A percentile compares a stretch with the other conserved stretches of the same genome.
These are phyloP conservation scores for Xylariaceae sp. DNA, from an alignment of 2,329 filamentous ascomycete species.

Conservation along the genomic window DNA sequence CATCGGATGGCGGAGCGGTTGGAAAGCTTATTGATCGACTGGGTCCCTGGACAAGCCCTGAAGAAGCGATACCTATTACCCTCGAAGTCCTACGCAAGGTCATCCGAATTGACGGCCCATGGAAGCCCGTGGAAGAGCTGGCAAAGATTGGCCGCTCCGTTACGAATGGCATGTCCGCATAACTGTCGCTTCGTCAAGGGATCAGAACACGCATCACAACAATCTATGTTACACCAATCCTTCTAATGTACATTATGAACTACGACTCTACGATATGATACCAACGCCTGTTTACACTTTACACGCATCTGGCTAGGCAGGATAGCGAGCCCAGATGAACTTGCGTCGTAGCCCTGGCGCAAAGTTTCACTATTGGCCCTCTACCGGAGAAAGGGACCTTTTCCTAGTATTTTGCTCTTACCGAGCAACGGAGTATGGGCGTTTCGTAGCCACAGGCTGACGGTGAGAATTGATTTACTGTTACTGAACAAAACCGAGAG, in stretches of 20 bases:
- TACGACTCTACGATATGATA: constrained; percentile 37
- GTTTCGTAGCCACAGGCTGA: constrained; percentile 7
- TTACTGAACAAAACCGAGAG: constrained; percentile 13
- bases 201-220: constrained; percentile 4
- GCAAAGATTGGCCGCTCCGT: constrained; percentile 29
- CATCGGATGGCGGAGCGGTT: constrained; percentile 37
- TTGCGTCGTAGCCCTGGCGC: constrained; percentile 1
- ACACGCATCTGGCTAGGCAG: constrained; percentile 12
- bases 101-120: constrained; percentile 34
- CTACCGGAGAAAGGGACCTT: not conserved
- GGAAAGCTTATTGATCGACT: constrained; percentile 42
- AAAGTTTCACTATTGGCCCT: constrained; percentile 1
- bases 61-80: constrained; percentile 38
- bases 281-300: constrained; percentile 20
- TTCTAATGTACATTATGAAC: constrained; percentile 40
- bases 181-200: not conserved
- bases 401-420: constrained; percentile 6
- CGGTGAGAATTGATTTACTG: constrained; percentile 4
- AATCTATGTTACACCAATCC: constrained; percentile 3
- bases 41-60: constrained; percentile 40
- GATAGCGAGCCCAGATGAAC: constrained; percentile 4
- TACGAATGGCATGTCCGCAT: constrained; percentile 31
- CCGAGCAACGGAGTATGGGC: constrained; percentile 1
- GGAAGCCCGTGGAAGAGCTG: constrained; percentile 39
- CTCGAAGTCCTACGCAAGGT: constrained; percentile 39